Evolutionary conservation across 2,329 filamentous ascomycete species (phyloP), one percentile per base, ranked within the genome.

Genomic region (Fusarium coicis): DNA sequence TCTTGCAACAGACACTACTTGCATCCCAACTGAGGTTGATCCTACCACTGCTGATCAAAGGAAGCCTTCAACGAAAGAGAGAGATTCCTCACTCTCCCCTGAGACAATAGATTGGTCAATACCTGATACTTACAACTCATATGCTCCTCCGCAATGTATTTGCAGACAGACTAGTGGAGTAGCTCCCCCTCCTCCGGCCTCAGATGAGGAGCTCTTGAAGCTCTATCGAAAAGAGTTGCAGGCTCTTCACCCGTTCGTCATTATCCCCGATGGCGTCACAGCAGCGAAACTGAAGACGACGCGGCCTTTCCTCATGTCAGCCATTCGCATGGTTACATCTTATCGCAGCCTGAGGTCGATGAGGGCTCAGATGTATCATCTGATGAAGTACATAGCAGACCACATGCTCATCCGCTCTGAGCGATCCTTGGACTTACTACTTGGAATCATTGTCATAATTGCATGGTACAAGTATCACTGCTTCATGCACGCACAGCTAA

Each of bases 401-500:
- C 81, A 84, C 63, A 83, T 88, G 81, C 77, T 89, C 18, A 81
- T 88, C 47, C 81, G 85, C 4, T 86, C 85, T 0, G 85, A 87
- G 59, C 79, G 86, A 21, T 88, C 87, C 0, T 69, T 89, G 16
- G 87, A 89, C 63, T 75, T 88, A 5, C 77, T 89, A 1, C 81
- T 85, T 61, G 85, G 86, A 0, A 82, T 89, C 7, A 76, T 89
- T 6, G 82, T 88, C 1, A 83, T 88, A 32, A 70, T 87, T 5
- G 84, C 84, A 0, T 89, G 84, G 82, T 87, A 88, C 62, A 87
- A 89, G 52, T 86, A 88, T 56, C 87, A 89, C 74, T 88, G 87
- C 71, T 83, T 87, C 68, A 82, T 85, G 76, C 87, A 89, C 57
- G 82, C 84, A 2, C 88, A 89, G 66, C 76, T 89, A 18, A 84